These are phyloP conservation scores for Pythium aristosporum DNA, from an alignment of 352 stramenopile species.

Conservation along the genomic window DNA sequence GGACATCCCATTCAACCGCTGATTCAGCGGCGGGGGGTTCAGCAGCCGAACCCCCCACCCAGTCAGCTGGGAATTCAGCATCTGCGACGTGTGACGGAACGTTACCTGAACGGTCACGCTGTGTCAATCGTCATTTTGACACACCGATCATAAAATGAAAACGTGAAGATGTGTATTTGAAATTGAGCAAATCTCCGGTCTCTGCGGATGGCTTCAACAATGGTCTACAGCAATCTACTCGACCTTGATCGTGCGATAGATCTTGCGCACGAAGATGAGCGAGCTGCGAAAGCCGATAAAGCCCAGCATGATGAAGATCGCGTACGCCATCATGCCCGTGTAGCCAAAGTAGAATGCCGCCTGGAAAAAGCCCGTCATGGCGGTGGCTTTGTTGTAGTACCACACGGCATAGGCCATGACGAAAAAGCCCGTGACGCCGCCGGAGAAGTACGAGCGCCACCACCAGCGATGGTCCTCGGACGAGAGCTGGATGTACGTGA, in stretches of 20 bases:
- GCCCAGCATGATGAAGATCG: slow-evolving; percentile 97
- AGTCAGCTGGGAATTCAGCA: not conserved
- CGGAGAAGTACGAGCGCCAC: slow-evolving; percentile 95
- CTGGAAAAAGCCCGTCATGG: slow-evolving; percentile 96
- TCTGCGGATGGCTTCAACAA: not conserved
- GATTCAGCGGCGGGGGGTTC: too few relatives aligned
- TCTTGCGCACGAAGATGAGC: slow-evolving; percentile 96
- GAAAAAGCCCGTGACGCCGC: slow-evolving; percentile 94
- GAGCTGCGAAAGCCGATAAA: slow-evolving; percentile 96
- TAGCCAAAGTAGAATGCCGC: slow-evolving; percentile 98
- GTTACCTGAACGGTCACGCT: slow-evolving; percentile 1
- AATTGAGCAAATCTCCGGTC: not conserved
- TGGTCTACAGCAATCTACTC: slow-evolving; percentile 61
- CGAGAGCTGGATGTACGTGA: slow-evolving; percentile 98
- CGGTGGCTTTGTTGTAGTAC: slow-evolving; percentile 93
- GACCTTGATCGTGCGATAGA: slow-evolving; percentile 97
- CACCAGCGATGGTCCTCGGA: slow-evolving; percentile 97
- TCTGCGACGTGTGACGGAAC: slow-evolving; percentile 13
- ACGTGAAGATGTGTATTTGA: not conserved
- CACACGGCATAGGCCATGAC: slow-evolving; percentile 96
- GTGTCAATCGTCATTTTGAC: not conserved
- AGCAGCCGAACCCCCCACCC: not conserved
- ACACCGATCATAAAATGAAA: not conserved
- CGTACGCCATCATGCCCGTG: slow-evolving; percentile 96
- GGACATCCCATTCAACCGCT: slow-evolving; percentile 1